These are phyloP conservation scores for Pelargonium fulgidum DNA, from an alignment of 441 rosid species.

Conservation along the genomic window DNA sequence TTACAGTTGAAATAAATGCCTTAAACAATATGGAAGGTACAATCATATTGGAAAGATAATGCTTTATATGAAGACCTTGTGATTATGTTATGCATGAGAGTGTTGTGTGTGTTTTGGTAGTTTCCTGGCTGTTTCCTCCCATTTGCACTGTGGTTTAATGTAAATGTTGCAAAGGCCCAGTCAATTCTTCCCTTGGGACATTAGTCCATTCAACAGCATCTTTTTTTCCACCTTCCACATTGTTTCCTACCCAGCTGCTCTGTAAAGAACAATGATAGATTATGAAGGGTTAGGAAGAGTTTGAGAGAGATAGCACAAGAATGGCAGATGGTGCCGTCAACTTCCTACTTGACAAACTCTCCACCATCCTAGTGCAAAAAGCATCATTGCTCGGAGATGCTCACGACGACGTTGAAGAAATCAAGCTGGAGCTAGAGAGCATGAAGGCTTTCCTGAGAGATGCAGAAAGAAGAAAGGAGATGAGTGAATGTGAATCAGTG, in stretches of 20 bases:
- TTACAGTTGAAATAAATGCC: too few species aligned
- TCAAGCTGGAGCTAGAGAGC: constrained; percentile 7
- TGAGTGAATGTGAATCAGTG: neutral
- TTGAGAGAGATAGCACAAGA: neutral
- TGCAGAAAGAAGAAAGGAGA: constrained; percentile 6
- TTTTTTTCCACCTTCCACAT: neutral
- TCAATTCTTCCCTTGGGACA: too few species aligned
- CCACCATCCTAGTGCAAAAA: neutral
- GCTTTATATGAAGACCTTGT: too few species aligned
- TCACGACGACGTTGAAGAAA: neutral
- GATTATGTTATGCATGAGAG: too few species aligned
- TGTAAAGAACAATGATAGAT: neutral
- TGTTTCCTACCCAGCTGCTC: neutral
- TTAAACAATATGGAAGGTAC: too few species aligned
- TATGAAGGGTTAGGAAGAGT: neutral
- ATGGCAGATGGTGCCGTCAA: constrained; percentile 8
- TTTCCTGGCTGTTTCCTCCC: too few species aligned
- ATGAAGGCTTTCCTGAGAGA: constrained; percentile 2
- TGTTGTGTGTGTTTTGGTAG: too few species aligned
- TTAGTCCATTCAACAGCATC: neutral
- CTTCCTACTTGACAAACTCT: constrained; percentile 2
- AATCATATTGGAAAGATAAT: too few species aligned
- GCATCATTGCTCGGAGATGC: constrained; percentile 5
- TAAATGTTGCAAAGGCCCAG: too few species aligned
- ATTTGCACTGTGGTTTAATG: too few species aligned